Percentiles rank a stretch among this genome's conserved stretches.
Evolutionary conservation across 2,329 filamentous ascomycete genomes (phyloP).

Genomic region (Epichloe gansuensis): DNA sequence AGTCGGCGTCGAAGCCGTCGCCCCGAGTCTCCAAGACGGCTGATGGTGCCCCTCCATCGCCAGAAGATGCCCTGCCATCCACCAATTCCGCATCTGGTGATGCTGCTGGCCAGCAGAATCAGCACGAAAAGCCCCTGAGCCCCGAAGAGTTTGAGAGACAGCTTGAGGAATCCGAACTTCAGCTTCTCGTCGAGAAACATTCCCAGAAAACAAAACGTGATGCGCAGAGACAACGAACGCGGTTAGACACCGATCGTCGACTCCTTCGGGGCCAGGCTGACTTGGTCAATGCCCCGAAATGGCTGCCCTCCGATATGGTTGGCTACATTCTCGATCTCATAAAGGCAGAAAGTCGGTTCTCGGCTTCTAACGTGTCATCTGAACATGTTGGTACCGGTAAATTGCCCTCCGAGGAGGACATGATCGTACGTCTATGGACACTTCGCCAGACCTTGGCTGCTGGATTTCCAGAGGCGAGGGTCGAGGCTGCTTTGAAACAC

Average conservation of each 20-base stretch:
- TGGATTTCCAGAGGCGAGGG: constrained; percentile 52
- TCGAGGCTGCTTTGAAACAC: constrained; percentile 52
- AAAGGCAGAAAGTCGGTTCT: constrained; percentile 50
- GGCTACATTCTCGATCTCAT: constrained; percentile 66
- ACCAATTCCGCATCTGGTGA: constrained; percentile 5
- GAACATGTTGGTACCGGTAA: constrained; percentile 36
- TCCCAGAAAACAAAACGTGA: constrained; percentile 69
- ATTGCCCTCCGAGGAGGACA: constrained; percentile 60
- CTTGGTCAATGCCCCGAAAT: constrained; percentile 58
- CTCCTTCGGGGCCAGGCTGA: constrained; percentile 71
- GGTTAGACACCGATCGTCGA: constrained; percentile 75
- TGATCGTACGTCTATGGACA: constrained; percentile 73
- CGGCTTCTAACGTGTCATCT: constrained; percentile 34
- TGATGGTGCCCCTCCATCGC: constrained; percentile 11
- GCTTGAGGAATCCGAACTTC: constrained; percentile 81
- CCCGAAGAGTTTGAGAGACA: constrained; percentile 86
- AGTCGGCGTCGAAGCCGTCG: constrained; percentile 20
- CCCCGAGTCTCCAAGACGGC: constrained; percentile 15
- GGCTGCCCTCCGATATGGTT: constrained; percentile 70
- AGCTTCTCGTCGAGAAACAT: constrained; percentile 76
- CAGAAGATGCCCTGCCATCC: constrained; percentile 17
- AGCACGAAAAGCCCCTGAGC: constrained; percentile 43
- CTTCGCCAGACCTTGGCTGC: constrained; percentile 61
- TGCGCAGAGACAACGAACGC: constrained; percentile 60
- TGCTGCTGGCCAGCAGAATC: constrained; percentile 3